Evolutionary conservation across 2,329 filamentous ascomycete genomes (phyloP).

Genomic region (Fusarium sp.): DNA sequence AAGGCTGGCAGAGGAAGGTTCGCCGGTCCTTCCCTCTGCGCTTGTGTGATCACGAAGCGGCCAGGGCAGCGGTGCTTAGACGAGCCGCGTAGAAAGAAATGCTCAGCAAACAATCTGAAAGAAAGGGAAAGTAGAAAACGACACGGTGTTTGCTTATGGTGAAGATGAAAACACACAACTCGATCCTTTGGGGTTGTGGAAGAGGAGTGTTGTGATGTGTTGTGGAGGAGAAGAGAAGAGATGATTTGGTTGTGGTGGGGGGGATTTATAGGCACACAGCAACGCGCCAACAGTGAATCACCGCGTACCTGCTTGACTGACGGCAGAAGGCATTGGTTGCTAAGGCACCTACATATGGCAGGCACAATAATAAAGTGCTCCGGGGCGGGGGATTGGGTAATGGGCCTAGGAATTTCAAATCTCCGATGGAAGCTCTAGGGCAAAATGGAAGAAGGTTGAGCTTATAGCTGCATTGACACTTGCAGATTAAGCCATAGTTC

Average conservation of each 20-base stretch:
- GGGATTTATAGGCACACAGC: slow-evolving; percentile 14
- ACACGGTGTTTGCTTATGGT: not conserved
- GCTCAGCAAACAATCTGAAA: not conserved
- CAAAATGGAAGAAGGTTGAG: not conserved
- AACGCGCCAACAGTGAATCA: not conserved
- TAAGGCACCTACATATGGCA: not conserved
- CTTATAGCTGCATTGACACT: not conserved
- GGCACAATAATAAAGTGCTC: not conserved
- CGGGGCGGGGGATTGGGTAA: not conserved
- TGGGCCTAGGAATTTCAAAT: not conserved
- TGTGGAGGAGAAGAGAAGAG: not conserved
- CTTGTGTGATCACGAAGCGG: not conserved
- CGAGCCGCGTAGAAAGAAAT: not conserved
- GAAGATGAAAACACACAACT: not conserved
- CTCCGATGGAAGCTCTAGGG: not conserved
- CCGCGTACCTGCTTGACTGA: not conserved
- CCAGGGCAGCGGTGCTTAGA: not conserved
- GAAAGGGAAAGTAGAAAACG: too few species aligned
- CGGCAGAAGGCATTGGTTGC: not conserved
- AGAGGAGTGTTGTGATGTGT: not conserved
- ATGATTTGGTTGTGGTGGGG: not conserved
- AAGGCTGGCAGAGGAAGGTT: not conserved
- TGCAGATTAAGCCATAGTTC: not conserved
- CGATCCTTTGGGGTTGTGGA: not conserved
- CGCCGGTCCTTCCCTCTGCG: not conserved